A percentile compares a stretch with the other conserved stretches of the same genome.
phyloP scores from a whole-genome alignment of 1,139 yeast species.

The Lodderomyces jiufengensis region DNA sequence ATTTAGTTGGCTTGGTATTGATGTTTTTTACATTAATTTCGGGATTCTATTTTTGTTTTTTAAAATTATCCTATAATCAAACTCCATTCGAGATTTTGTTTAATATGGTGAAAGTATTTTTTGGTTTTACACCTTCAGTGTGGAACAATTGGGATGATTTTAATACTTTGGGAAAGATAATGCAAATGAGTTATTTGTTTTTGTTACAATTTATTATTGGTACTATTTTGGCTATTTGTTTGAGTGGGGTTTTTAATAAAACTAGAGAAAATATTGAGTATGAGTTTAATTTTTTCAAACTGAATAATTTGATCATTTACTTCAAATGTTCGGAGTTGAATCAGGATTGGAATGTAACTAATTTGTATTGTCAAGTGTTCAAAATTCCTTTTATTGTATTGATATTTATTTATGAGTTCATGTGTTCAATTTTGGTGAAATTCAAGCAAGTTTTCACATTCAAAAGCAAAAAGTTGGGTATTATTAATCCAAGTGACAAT shows the following conservation, averaged over 20 bases:
- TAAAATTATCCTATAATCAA: slow-evolving; percentile 47
- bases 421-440: slow-evolving; percentile 17
- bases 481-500: too few relatives aligned
- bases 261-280: slow-evolving; percentile 37
- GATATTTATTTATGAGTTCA: slow-evolving; percentile 32
- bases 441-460: slow-evolving; percentile 9
- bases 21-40: slow-evolving; percentile 50
- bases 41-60: slow-evolving; percentile 57
- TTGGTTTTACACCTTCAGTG: slow-evolving; percentile 63
- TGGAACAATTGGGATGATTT: slow-evolving; percentile 59
- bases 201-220: slow-evolving; percentile 56
- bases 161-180: slow-evolving; percentile 45
- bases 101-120: slow-evolving; percentile 53
- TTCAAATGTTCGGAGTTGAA: slow-evolving; percentile 21
- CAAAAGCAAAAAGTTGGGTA: too few relatives aligned
- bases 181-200: slow-evolving; percentile 52
- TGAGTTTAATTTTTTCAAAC: slow-evolving; percentile 41
- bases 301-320: slow-evolving; percentile 37
- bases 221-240: slow-evolving; percentile 57
- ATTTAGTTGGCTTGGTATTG: slow-evolving; percentile 50
- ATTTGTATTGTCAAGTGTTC: slow-evolving; percentile 21
- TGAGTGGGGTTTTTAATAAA: slow-evolving; percentile 43
- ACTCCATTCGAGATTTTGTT: slow-evolving; percentile 50
- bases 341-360: slow-evolving; percentile 8
- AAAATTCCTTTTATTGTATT: slow-evolving; percentile 34